Base-by-base conservation (phyloP, 2,329 filamentous ascomycete species). In the Fonsecaea erecta region DNA sequence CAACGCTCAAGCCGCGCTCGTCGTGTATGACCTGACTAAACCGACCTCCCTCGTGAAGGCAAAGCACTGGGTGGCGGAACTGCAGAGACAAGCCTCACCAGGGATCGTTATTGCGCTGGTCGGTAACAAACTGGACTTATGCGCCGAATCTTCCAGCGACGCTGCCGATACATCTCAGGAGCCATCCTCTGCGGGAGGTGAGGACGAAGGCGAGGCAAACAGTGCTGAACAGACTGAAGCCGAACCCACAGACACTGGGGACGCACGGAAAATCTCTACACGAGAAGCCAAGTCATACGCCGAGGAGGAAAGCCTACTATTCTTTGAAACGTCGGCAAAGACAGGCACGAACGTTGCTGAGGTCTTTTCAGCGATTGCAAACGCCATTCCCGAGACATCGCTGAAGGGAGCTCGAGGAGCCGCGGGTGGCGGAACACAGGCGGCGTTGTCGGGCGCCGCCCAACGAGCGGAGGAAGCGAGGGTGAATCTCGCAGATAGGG, bases 261-360 rank as follows among this genome's bases (percentile, higher is more conserved):
- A 95, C 79, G 92, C 91, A 60, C 85, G 95, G 73, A 96, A 97
- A 80, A 88, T 99, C 35, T 88, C 90, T 57, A 95, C 90, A n/a
- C 89, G 92, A 70, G 93, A 97, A 81, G 95, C 93, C 48, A 92
- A 93, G 81, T 83, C 88, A 62, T 99, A 98, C 79, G 95, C 95
- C 7, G 93, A 98, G 72, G 94, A 98, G 79, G 95, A 99, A 80
- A 88, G 89, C 61, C 82, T 99, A 71, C 79, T 99, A 70, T 99
- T 99, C 82, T 98, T 97, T 77, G 95, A 99, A 84, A 99, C 95
- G 16, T 96, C 92, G 77, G 95, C 95, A 54, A 99, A 99, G 88
- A 95, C 92, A 3, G 95, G 95, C 28, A 86, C 90, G 75, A 97
- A 97, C 77, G 95, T 99, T 43, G 88, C 90, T 60, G 94, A 97